These are phyloP conservation scores for Talaromyces sp. DNA, from an alignment of 2,329 filamentous ascomycete genomes.

Conservation along the genomic window DNA sequence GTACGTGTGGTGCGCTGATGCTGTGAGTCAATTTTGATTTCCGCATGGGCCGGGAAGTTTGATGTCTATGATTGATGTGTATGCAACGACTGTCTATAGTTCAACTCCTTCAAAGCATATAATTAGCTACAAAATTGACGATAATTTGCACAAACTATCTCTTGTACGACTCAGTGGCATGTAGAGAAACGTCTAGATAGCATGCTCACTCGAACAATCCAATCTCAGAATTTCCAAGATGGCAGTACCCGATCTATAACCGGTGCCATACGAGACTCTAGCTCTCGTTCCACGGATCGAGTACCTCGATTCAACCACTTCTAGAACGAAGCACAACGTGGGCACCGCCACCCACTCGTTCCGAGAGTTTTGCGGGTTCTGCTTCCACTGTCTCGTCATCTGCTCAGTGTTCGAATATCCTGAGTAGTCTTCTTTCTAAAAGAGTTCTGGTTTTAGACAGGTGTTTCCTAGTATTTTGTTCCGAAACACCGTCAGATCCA, in stretches of 20 bases:
- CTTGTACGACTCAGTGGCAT: no score
- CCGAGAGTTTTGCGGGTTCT: background rate
- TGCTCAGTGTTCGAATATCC: background rate
- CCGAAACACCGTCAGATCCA: background rate
- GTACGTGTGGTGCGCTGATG: background rate
- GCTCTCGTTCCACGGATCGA: background rate
- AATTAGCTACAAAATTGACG: background rate
- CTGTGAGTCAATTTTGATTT: background rate
- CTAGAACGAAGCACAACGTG: background rate
- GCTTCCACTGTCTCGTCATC: background rate
- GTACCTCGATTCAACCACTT: background rate
- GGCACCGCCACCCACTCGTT: background rate
- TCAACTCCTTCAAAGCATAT: background rate
- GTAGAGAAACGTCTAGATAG: no score
- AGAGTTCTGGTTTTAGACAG: background rate
- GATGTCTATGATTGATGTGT: background rate
- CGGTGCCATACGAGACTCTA: background rate
- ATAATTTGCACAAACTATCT: no score
- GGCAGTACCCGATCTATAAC: background rate
- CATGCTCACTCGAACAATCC: no score
- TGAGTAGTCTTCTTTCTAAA: background rate
- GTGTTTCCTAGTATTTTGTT: background rate
- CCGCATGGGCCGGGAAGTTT: background rate
- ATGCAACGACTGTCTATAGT: background rate
- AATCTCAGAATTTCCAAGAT: no score